Conservation (phyloP, 805 yeast species). For the Danielozyma ontarioensis region DNA sequence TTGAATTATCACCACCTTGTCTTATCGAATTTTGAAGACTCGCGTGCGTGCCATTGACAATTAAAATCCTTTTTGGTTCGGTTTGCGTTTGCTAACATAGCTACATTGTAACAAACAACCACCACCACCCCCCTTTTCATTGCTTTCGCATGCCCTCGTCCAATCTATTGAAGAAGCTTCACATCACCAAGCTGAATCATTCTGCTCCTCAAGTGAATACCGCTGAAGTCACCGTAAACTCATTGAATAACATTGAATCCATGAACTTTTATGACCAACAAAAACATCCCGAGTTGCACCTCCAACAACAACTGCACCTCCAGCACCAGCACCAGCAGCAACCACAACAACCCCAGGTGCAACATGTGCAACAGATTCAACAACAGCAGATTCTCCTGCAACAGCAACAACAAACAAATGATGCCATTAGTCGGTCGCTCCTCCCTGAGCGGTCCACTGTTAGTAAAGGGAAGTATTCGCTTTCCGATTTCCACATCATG, state of each 20-base stretch:
- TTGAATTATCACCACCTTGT: too few species aligned
- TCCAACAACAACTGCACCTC: conserved; percentile 2
- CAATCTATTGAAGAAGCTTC: conserved; percentile 30
- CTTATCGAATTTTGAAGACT: too few species aligned
- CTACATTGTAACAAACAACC: too few species aligned
- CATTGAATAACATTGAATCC: conserved; percentile 9
- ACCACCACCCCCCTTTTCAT: not conserved
- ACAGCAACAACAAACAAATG: conserved; percentile 13
- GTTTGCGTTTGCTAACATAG: too few species aligned
- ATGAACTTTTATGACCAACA: conserved; percentile 6
- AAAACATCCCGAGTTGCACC: not conserved
- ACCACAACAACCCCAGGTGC: conserved; percentile 1
- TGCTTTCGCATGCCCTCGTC: conserved; percentile 12
- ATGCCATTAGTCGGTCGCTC: conserved; percentile 28
- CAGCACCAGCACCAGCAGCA: conserved; percentile 8
- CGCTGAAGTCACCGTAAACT: conserved; percentile 9
- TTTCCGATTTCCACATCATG: conserved; percentile 51
- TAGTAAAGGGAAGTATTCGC: conserved; percentile 54
- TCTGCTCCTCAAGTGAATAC: conserved; percentile 5
- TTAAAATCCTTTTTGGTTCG: too few species aligned
- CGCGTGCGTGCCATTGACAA: too few species aligned
- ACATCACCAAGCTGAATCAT: conserved; percentile 24
- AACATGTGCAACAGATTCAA: not conserved
- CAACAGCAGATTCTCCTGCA: not conserved
- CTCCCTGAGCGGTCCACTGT: conserved; percentile 31